A percentile compares a stretch with the other conserved stretches of the same genome.
phyloP scores from a whole-genome alignment of 768 basidiomycete genomes.

The Suillus subalutaceus region DNA sequence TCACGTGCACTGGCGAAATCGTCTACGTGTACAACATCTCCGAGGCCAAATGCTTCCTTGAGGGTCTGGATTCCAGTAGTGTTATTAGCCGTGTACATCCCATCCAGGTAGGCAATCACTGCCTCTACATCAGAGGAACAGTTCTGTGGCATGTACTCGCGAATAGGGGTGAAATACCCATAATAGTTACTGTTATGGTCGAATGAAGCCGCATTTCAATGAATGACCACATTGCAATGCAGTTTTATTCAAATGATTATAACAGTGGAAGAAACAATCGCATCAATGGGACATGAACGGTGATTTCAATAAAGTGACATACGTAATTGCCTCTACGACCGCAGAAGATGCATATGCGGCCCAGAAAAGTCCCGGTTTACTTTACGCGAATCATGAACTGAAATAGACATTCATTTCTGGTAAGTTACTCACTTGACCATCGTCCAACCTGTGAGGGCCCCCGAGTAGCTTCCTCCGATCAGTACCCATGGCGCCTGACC shows the following conservation, averaged over 20 bases:
- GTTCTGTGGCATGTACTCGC: conserved; percentile 67
- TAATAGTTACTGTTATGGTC: conserved; percentile 21
- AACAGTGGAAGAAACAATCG: background rate
- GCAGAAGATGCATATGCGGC: conserved; percentile 50
- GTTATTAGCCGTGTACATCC: conserved; percentile 51
- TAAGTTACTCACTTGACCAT: conserved; percentile 60
- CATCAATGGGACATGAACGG: background rate
- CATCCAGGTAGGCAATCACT: conserved; percentile 63
- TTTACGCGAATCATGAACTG: conserved; percentile 7
- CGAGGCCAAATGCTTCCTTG: conserved; percentile 63
- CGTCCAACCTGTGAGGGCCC: conserved; percentile 61
- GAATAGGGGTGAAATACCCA: conserved; percentile 72
- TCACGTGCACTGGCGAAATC: conserved; percentile 63
- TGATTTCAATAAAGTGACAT: conserved; percentile 19
- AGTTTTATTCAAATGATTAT: background rate
- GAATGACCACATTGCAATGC: background rate
- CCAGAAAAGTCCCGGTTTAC: conserved; percentile 42
- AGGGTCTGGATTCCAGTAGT: conserved; percentile 50
- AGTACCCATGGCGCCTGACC: conserved; percentile 47
- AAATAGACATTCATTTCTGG: background rate
- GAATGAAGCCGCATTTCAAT: background rate
- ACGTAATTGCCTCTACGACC: conserved; percentile 50
- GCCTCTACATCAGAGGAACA: conserved; percentile 74
- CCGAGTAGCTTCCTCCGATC: conserved; percentile 46
- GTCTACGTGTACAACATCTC: conserved; percentile 58